Evolutionary conservation across 1,139 yeast genomes (phyloP).

Genomic region (Yamadazyma aaseri): DNA sequence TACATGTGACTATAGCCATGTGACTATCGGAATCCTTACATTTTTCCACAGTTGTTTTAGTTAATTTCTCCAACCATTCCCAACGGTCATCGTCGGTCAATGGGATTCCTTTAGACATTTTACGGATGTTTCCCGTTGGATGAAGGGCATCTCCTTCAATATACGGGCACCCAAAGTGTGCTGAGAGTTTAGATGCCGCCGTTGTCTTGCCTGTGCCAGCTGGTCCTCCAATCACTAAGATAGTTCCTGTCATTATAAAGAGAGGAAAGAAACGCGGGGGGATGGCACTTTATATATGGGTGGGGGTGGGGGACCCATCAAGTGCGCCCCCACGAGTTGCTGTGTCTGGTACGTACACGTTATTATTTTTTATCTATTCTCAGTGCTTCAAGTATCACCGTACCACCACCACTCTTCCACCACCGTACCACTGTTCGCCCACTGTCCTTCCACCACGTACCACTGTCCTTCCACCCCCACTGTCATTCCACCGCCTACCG

Average conservation of each 20-base stretch:
- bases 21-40: slow-evolving; percentile 28
- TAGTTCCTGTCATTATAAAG: slow-evolving; percentile 18
- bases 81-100: slow-evolving; percentile 86
- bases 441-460: too few species aligned
- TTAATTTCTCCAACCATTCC: slow-evolving; percentile 73
- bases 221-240: slow-evolving; percentile 73
- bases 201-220: slow-evolving; percentile 94
- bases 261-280: slow-evolving; percentile 7
- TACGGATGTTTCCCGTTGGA: slow-evolving; percentile 68
- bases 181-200: slow-evolving; percentile 56
- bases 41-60: slow-evolving; percentile 36
- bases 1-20: slow-evolving; percentile 69
- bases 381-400: too few species aligned
- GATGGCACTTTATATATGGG: slow-evolving; percentile 2
- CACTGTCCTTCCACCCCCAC: too few species aligned
- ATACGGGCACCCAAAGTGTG: slow-evolving; percentile 48
- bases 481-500: too few species aligned
- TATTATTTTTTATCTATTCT: too few species aligned
- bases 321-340: too few species aligned
- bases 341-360: too few species aligned
- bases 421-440: too few species aligned
- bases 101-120: slow-evolving; percentile 81
- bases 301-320: slow-evolving; percentile 3
- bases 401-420: too few species aligned
- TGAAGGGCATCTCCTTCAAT: slow-evolving; percentile 87